Conservation (phyloP, 75 land plant species). For the Adiantum capillusveneris region DNA sequence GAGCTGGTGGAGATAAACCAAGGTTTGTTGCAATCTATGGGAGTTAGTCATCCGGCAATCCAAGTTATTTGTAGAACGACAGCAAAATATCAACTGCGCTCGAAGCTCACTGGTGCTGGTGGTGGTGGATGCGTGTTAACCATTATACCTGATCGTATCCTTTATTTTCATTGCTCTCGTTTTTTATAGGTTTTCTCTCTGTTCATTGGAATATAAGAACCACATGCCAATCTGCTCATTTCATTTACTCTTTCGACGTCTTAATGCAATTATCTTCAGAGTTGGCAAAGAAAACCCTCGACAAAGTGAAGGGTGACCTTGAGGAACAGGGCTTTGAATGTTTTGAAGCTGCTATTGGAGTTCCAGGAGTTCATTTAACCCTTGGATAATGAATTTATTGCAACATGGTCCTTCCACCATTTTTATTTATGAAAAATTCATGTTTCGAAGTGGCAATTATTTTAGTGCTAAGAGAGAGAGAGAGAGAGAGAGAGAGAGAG, state of each 20-base stretch:
- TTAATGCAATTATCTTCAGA: slow-evolving; percentile 12
- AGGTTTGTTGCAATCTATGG: slow-evolving; percentile 84
- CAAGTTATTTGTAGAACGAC: slow-evolving; percentile 72
- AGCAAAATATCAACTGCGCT: slow-evolving; percentile 55
- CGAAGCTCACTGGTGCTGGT: slow-evolving; percentile 95
- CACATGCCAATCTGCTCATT: neutral
- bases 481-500: too few species aligned
- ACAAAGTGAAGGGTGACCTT: slow-evolving; percentile 49
- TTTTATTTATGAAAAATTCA: too few species aligned
- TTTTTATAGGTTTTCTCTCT: neutral
- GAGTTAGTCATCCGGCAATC: slow-evolving; percentile 82
- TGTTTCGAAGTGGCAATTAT: too few species aligned
- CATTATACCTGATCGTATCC: slow-evolving; percentile 82
- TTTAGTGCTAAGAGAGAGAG: too few species aligned
- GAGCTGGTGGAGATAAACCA: slow-evolving; percentile 93
- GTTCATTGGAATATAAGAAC: neutral
- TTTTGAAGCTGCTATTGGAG: slow-evolving; percentile 54
- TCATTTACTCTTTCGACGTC: neutral
- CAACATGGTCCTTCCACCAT: too few species aligned
- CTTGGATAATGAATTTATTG: too few species aligned
- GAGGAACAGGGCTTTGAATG: slow-evolving; percentile 58
- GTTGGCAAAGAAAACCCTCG: slow-evolving; percentile 25
- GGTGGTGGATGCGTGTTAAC: slow-evolving; percentile 99
- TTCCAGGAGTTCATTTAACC: slow-evolving; percentile 56
- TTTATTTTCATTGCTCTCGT: neutral